A percentile compares a stretch with the other conserved stretches of the same genome.
These are phyloP conservation scores for Pythium diclinum DNA, from an alignment of 352 stramenopile genomes.

Conservation along the genomic window DNA sequence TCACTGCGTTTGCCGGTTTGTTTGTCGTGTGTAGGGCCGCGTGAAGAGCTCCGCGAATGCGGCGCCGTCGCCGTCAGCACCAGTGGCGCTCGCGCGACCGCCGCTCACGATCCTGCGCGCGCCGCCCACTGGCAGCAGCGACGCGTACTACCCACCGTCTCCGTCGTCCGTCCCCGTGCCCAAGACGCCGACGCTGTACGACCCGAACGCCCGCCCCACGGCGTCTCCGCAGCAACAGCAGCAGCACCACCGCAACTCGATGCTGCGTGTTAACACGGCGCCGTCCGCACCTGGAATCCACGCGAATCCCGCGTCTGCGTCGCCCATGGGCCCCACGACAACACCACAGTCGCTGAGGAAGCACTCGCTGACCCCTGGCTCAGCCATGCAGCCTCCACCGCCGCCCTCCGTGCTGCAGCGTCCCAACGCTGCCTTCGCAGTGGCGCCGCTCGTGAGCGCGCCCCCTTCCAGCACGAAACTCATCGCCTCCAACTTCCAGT, in stretches of 20 bases:
- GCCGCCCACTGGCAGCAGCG: neutral
- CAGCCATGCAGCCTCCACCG: neutral
- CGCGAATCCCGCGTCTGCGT: neutral
- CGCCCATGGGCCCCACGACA: constrained; percentile 4
- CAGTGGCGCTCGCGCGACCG: constrained; percentile 41
- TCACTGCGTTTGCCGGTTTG: neutral
- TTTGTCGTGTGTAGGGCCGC: constrained; percentile 21
- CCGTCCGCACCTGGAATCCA: neutral
- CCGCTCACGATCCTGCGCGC: constrained; percentile 38
- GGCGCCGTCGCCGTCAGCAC: neutral
- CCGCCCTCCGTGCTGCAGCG: constrained; percentile 1
- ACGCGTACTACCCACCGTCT: constrained; percentile 7
- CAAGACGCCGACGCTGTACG: constrained; percentile 12
- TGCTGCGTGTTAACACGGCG: constrained; percentile 22
- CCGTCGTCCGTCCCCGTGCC: constrained; percentile 6
- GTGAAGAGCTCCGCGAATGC: constrained; percentile 25
- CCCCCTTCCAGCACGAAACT: constrained; percentile 50
- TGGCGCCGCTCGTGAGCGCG: constrained; percentile 11
- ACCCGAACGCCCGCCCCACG: neutral
- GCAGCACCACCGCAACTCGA: constrained; percentile 16
- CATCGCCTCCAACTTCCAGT: constrained; percentile 48
- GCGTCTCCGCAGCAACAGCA: constrained; percentile 2
- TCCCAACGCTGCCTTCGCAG: neutral
- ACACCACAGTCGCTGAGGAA: constrained; percentile 3
- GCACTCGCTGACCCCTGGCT: constrained; percentile 5